Evolutionary conservation across 23 red algal genomes (phyloP), one percentile per base, ranked within the genome.

Genomic region (Porphyridium purpureum): DNA sequence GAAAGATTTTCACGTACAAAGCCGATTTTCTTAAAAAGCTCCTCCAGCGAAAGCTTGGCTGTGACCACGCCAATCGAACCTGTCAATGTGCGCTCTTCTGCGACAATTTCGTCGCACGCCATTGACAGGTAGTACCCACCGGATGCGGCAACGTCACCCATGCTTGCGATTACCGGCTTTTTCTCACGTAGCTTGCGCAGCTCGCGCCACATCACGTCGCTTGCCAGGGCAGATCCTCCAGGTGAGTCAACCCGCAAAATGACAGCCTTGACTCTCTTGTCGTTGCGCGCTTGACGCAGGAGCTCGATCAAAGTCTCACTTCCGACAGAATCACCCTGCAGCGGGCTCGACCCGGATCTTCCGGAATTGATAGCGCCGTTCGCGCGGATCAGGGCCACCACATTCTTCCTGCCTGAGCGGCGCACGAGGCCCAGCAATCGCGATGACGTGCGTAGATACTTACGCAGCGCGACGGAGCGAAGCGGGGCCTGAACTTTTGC

Each of bases 91-190:
- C 70, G 31, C 14, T 66, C 58, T 30, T 95, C 88, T 19, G 72
- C 64, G 15, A 84, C 59, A 64, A 95, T 95, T 14, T 64, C 60
- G 21, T 85, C 64, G 32, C 88, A 77, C 15, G 68, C 88, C 88
- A 95, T 95, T 35, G 70, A 60, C 24, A 95, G 33, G 62, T 85
- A 95, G 53, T 95, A 95, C 2, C 88, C 88, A 15, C 88, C 88
- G 55, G 70, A 80, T 4, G 71, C 88, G 7, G 88, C 88, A 5
- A 95, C 79, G 33, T 84, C 78, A 32, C 64, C 55, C 61, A 80
- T 76, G 21, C 58, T 75, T 5, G 88, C 72, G 22, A 95, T 53
- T 30, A 95, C 49, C 31, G 88, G 88, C 63, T 95, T 95, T 27
- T 25, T 55, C 57, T 79, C 40, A 6, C 35, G 57, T 6, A 85